phyloP scores from a whole-genome alignment of 208 protist genomes.

The Crithidia brevicula region DNA sequence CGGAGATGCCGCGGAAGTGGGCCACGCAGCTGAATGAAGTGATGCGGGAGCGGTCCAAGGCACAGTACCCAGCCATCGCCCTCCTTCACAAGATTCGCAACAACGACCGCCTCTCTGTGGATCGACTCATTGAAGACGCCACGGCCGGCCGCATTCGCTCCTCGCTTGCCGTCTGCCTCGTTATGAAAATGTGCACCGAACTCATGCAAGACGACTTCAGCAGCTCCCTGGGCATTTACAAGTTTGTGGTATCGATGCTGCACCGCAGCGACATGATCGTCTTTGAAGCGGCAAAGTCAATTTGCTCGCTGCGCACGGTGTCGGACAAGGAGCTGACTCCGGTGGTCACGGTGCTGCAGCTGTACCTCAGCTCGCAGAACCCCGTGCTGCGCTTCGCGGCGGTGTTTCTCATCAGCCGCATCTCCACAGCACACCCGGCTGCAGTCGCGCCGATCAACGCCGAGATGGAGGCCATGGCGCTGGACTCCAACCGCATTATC shows the following conservation, averaged over 20 bases:
- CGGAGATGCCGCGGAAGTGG: slow-evolving; percentile 95
- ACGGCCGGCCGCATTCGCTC: slow-evolving; percentile 89
- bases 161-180: slow-evolving; percentile 93
- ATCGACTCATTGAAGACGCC: slow-evolving; percentile 93
- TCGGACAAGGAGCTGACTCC: slow-evolving; percentile 91
- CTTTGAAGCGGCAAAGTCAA: slow-evolving; percentile 97
- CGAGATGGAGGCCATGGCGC: slow-evolving; percentile 96
- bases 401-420: slow-evolving; percentile 93
- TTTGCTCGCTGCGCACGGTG: slow-evolving; percentile 93
- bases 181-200: slow-evolving; percentile 95
- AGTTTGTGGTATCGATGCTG: slow-evolving; percentile 93
- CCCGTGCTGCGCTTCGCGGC: slow-evolving; percentile 95
- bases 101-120: slow-evolving; percentile 96
- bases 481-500: slow-evolving; percentile 96
- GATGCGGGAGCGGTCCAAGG: slow-evolving; percentile 87
- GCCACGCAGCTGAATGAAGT: slow-evolving; percentile 95
- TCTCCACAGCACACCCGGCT: slow-evolving; percentile 76
- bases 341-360: slow-evolving; percentile 92
- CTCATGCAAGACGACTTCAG: slow-evolving; percentile 94
- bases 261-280: slow-evolving; percentile 96
- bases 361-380: slow-evolving; percentile 94
- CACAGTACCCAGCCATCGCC: slow-evolving; percentile 98
- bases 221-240: slow-evolving; percentile 77
- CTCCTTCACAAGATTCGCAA: slow-evolving; percentile 96
- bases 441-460: slow-evolving; percentile 94